These are phyloP conservation scores for Chalaropsis ovoidea DNA, from an alignment of 2,329 filamentous ascomycete species.

Conservation along the genomic window DNA sequence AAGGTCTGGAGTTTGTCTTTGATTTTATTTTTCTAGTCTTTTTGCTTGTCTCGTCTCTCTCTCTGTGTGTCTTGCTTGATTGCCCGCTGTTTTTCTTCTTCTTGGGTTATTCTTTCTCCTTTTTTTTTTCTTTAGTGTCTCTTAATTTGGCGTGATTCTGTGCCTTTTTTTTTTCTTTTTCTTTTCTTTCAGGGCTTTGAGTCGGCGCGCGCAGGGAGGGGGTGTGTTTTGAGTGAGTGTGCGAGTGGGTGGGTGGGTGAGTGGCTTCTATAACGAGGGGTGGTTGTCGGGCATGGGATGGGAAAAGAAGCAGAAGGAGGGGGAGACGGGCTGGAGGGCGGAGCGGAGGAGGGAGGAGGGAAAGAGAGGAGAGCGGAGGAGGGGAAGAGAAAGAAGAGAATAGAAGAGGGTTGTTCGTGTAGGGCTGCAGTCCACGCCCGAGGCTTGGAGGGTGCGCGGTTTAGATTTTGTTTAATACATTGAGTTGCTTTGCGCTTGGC, in stretches of 20 bases:
- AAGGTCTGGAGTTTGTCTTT: slow-evolving; percentile 23
- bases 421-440: no score
- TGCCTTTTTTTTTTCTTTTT: background rate
- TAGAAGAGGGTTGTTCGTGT: background rate
- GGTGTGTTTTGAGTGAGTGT: background rate
- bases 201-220: background rate
- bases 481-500: background rate
- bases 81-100: slow-evolving; percentile 13
- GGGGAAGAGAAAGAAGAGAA: no score
- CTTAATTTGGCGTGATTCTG: background rate
- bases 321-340: no score
- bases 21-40: slow-evolving; percentile 5
- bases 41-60: slow-evolving; percentile 13
- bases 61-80: slow-evolving; percentile 18
- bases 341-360: no score
- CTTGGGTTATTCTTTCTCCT: slow-evolving; percentile 20
- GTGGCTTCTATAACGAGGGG: background rate
- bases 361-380: no score
- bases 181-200: slow-evolving; percentile 11
- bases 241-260: background rate
- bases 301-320: no score
- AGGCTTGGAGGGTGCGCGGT: background rate
- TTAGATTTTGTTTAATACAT: background rate
- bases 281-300: no score
- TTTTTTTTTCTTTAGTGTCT: slow-evolving; percentile 14